Evolutionary conservation across 106 monocot genomes (phyloP), one percentile per base, ranked within the genome.

Genomic region (Dendrobium catenatum): DNA sequence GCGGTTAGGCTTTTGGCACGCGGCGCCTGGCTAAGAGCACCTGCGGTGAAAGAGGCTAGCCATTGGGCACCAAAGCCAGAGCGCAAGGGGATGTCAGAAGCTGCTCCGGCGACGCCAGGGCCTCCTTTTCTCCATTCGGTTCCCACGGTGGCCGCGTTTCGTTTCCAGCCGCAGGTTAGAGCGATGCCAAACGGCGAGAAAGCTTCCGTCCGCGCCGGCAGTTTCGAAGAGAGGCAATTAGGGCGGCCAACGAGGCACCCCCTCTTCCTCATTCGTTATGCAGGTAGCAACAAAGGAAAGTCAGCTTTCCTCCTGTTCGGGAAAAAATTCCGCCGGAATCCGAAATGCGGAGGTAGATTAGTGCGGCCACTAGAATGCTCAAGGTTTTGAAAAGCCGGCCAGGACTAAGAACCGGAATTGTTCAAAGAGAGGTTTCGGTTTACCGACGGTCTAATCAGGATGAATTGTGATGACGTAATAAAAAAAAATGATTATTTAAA

Each of bases 1-100:
- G 97, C 97, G 41, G 97, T 97, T 81, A 97, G 22, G 44, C 89
- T 91, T 86, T 94, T 97, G 44, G 97, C 89, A n/a, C 15, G 86
- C 85, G 41, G 94, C 94, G 1, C 97, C 97, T n/a, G 18, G 92
- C 85, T n/a, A 19, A 91, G 24, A 37, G 94, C 97, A 11, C 90
- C 97, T 0, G 97, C 97, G 0, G 82, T 66, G 89, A 97, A 97
- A 76, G 94, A 90, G 5, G 94, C 85, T 13, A 82, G 29, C 83
- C 79, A 67, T 92, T 84, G 22, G 94, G 97, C 29, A 94, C 81
- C 59, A 97, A 49, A 16, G 90, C 97, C 18, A 97, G 82, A 97
- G 64, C 37, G 92, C 90, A 79, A 94, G 66, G 7, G 97, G 97
- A 68, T 97, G 97, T 87, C 42, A 88, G 13, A 55, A 93, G 83